phyloP scores from a whole-genome alignment of 1,284 basidiomycete species.

The Somion occarium region DNA sequence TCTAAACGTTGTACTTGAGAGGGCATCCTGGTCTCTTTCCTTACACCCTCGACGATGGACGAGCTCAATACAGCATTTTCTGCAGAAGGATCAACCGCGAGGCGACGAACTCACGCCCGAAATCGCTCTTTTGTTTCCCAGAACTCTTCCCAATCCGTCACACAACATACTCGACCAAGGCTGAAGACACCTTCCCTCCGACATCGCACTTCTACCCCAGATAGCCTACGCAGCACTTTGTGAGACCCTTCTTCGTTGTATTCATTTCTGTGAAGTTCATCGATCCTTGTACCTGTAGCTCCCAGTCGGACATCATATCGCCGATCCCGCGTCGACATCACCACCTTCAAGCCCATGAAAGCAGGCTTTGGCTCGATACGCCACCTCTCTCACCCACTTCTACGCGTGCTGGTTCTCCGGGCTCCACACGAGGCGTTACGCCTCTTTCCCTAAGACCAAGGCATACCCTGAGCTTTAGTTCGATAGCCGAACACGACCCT shows the following conservation, averaged over 20 bases:
- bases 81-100: not conserved
- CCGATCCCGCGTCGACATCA: conserved; percentile 28
- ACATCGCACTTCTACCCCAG: conserved; percentile 14
- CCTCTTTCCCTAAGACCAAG: conserved; percentile 15
- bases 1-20: not conserved
- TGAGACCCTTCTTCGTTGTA: conserved; percentile 13
- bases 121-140: conserved; percentile 18
- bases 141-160: conserved; percentile 15
- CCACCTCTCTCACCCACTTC: conserved; percentile 23
- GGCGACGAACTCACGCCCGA: conserved; percentile 20
- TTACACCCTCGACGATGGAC: not conserved
- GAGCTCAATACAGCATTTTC: not conserved
- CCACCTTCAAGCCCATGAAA: conserved; percentile 25
- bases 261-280: not conserved
- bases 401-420: conserved; percentile 23
- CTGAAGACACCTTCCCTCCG: conserved; percentile 18
- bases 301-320: conserved; percentile 23
- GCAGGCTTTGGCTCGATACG: conserved; percentile 27
- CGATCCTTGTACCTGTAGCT: not conserved
- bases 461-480: conserved; percentile 29
- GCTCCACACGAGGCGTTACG: conserved; percentile 14
- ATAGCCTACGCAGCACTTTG: conserved; percentile 21
- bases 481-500: conserved; percentile 13
- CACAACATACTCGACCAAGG: conserved; percentile 10
- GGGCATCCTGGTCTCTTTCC: not conserved